Evolutionary conservation across 1,284 basidiomycete genomes (phyloP), one percentile per base, ranked within the genome.

Genomic region (Chalciporus sp.): DNA sequence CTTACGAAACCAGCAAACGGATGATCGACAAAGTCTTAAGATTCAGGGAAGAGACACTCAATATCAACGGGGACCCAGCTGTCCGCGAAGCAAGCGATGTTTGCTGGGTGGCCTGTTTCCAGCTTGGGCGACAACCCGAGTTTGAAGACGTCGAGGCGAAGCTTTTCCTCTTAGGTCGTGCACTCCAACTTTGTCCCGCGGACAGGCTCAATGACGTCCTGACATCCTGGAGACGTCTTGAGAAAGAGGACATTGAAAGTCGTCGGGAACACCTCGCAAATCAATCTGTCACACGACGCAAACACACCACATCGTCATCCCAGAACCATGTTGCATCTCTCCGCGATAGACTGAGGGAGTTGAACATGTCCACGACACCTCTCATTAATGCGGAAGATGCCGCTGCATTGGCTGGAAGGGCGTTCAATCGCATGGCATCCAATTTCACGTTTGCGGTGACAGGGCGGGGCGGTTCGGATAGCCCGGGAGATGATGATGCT

Each of bases 101-200:
- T 23, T 92, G 88, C 63, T 95, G 93, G 93, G 82, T 89, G 19
- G 85, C 87, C 3, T 94, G 90, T 66, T 93, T 86, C 72, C 88
- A 92, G 69, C 82, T 97, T 2, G 94, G 92, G 14, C 82, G 87
- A 49, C 88, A 93, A 61, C 76, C 83, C 14, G 90, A 90, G 62
- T 94, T 88, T 62, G 67, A 78, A 1, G 86, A 94, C 60, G 72
- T 82, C 4, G 72, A 78, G 12, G 83, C 85, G 61, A 92, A 89
- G 63, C 74, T 92, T 58, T 74, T 72, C 1, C 78, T 96, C 1
- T 73, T 97, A n/a, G 92, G 90, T 4, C 82, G 85, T 53, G 90
- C 94, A 4, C 75, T 97, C 28, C 87, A 94, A 62, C 78, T 96
- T n/a, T 95, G 93, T 67, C 93, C 94, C 1, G 67, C 89, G 0